Evolutionary conservation across 805 yeast genomes (phyloP), one percentile per base, ranked within the genome.

Genomic region (Wickerhamomyces tratensis): DNA sequence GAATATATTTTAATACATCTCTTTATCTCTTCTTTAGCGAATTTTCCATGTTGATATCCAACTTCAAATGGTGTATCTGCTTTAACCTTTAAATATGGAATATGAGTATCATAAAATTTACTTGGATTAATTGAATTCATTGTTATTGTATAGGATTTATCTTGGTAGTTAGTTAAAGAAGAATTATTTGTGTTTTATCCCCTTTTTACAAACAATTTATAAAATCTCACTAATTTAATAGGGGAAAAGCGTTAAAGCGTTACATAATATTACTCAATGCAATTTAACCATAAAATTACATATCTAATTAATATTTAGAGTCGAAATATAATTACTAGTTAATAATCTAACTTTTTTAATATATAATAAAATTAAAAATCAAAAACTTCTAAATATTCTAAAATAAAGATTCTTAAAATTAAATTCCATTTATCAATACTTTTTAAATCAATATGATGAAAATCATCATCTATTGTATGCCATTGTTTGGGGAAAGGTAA

Each of bases 401-500:
- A 49, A 1, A 63, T 51, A 48, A 70, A 76, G 7, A 63, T 61
- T 25, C 67, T 49, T 35, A 75, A 42, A 12, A 77, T 44, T 1
- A 62, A 39, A 1, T 71, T 65, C 79, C 80, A 76, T 35, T 68
- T 71, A 25, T 63, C 56, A 11, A 76, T 56, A 5, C 73, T 59
- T 0, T 42, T 47, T 36, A 60, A 51, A 43, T 69, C 66, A 13
- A 77, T 52, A 43, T 65, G 57, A 9, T 57, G 59, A 38, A 71
- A 76, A 42, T 71, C 60, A 46, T 77, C 83, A 1, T 54, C 57
- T 2, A 64, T 29, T 1, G 72, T 74, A 48, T 77, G 83, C 83
- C 83, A 77, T 9, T 50, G 56, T 0, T 47, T 39, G 0, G 83
- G 83, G 52, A 77, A 76, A 8, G 60, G 62, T 6, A 53, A 44